Conservation (phyloP, 164 flowering plant species). For the Saururus chinensis region DNA sequence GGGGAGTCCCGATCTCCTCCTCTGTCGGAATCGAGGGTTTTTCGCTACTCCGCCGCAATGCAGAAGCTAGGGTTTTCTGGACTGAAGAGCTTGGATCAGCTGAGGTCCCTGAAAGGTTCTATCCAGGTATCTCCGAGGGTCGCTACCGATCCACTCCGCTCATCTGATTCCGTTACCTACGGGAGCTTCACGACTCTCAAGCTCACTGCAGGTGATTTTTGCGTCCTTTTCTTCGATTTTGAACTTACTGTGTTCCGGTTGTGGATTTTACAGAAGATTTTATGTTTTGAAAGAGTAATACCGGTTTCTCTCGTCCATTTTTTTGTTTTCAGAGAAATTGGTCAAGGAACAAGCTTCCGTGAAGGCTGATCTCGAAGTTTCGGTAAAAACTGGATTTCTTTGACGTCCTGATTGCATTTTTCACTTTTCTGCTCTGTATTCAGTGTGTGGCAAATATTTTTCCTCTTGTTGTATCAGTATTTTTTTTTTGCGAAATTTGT, state of each 20-base stretch:
- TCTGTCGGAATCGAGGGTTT: neutral
- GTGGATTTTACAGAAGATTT: slow-evolving; percentile 1
- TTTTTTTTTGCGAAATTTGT: neutral
- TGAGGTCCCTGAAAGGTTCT: slow-evolving; percentile 40
- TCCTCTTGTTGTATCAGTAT: neutral
- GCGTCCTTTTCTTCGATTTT: neutral
- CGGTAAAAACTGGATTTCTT: slow-evolving; percentile 33
- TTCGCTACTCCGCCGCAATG: slow-evolving; percentile 22
- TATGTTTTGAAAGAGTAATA: neutral
- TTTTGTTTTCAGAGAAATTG: slow-evolving; percentile 62
- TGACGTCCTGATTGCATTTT: neutral
- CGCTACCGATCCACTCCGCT: slow-evolving; percentile 30
- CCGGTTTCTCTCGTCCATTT: neutral
- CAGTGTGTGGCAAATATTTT: neutral
- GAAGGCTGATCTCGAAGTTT: slow-evolving; percentile 75
- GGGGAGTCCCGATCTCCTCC: neutral
- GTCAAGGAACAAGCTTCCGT: slow-evolving; percentile 90
- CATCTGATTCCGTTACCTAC: slow-evolving; percentile 43
- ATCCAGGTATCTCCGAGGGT: slow-evolving; percentile 30
- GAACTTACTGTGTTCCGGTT: neutral
- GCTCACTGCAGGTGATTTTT: slow-evolving; percentile 66
- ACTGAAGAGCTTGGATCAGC: slow-evolving; percentile 53
- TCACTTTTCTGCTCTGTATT: neutral
- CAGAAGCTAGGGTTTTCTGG: slow-evolving; percentile 55
- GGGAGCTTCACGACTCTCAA: slow-evolving; percentile 79